phyloP scores from a whole-genome alignment of 164 flowering plant genomes.

The Aristolochia fimbriata region DNA sequence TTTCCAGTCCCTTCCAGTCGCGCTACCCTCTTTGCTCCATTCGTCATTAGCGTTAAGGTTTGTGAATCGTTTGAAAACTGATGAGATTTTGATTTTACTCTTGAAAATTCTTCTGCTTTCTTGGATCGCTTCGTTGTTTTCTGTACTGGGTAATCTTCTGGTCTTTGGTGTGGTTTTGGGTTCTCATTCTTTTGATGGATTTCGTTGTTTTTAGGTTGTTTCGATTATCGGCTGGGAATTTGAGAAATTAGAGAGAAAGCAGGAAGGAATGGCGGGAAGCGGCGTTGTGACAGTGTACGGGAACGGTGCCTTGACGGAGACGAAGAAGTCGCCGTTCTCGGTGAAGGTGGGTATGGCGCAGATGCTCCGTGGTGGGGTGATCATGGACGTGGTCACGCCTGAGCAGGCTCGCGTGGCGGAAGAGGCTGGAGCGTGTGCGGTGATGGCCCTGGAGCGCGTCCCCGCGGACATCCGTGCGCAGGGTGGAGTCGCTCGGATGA shows the following conservation, averaged over 20 bases:
- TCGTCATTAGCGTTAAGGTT: too few relatives aligned
- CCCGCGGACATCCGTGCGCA: conserved; percentile 29
- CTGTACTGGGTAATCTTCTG: too few relatives aligned
- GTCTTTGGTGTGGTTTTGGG: too few relatives aligned
- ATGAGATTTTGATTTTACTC: too few relatives aligned
- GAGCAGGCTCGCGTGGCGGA: conserved; percentile 34
- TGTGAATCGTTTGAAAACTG: too few relatives aligned
- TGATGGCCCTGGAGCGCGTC: conserved; percentile 30
- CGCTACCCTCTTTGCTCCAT: too few relatives aligned
- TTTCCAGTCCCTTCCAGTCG: too few relatives aligned
- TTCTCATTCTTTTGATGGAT: too few relatives aligned
- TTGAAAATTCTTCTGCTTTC: too few relatives aligned
- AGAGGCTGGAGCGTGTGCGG: conserved; percentile 37
- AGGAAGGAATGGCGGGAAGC: conserved; percentile 17
- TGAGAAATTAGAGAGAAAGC: neutral
- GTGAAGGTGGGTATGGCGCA: conserved; percentile 30
- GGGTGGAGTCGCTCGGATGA: conserved; percentile 35
- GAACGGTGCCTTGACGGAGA: conserved; percentile 24
- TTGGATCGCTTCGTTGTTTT: too few relatives aligned
- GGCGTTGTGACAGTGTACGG: conserved; percentile 27
- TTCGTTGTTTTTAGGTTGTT: too few relatives aligned
- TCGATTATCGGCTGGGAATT: too few relatives aligned
- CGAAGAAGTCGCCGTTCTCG: conserved; percentile 23
- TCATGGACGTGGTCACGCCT: conserved; percentile 32
- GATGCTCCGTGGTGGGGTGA: conserved; percentile 37